Percentiles rank a stretch among this genome's conserved stretches.
phyloP scores from a whole-genome alignment of 75 land plant species.

The Larix kaempferi region DNA sequence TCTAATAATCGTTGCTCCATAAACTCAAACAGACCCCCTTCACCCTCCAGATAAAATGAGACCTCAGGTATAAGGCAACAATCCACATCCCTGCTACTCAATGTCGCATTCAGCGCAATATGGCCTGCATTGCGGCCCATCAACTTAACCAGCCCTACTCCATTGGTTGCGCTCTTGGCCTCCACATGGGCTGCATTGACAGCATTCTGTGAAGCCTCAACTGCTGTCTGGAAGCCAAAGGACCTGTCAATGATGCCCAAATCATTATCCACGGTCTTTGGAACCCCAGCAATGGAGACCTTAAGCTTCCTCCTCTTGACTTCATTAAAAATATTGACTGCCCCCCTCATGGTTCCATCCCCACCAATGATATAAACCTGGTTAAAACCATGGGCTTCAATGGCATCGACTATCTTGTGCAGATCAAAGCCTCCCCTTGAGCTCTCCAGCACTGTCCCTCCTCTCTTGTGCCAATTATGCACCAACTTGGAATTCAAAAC shows the following conservation, averaged over 20 bases:
- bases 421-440: constrained; percentile 65
- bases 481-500: constrained; percentile 46
- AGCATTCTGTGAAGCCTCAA: constrained; percentile 91
- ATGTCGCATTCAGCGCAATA: constrained; percentile 80
- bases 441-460: constrained; percentile 61
- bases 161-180: constrained; percentile 78
- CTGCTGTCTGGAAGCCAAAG: constrained; percentile 95
- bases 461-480: constrained; percentile 64
- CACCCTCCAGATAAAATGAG: constrained; percentile 60
- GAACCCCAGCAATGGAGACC: constrained; percentile 56
- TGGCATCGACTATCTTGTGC: constrained; percentile 55
- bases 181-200: constrained; percentile 96
- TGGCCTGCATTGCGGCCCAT: constrained; percentile 89
- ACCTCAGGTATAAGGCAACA: constrained; percentile 51
- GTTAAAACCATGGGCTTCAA: constrained; percentile 58
- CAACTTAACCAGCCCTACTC: constrained; percentile 85
- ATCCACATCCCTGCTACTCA: constrained; percentile 79
- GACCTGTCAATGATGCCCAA: constrained; percentile 79
- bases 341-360: constrained; percentile 66
- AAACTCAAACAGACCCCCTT: constrained; percentile 50
- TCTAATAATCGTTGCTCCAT: constrained; percentile 35
- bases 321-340: constrained; percentile 37
- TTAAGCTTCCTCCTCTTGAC: constrained; percentile 50
- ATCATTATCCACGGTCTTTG: constrained; percentile 68
- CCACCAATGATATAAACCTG: constrained; percentile 69